A percentile compares a stretch with the other conserved stretches of the same genome.
These are phyloP conservation scores for Fusarium oligoseptatum DNA, from an alignment of 2,329 filamentous ascomycete species.

Conservation along the genomic window DNA sequence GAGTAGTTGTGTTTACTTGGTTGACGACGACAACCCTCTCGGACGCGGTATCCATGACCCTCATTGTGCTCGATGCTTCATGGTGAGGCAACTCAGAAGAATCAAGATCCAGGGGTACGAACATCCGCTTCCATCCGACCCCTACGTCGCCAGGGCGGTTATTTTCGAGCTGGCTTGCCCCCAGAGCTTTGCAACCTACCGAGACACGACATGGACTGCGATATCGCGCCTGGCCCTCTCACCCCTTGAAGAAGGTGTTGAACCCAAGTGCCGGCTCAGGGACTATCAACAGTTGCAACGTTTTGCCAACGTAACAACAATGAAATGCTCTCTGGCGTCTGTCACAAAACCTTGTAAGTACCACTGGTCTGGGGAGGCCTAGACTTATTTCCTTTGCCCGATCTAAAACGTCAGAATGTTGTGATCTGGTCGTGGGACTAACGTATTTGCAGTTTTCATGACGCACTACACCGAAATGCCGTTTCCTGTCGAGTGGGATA, in stretches of 20 bases:
- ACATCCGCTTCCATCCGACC: constrained; percentile 54
- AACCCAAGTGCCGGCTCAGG: constrained; percentile 42
- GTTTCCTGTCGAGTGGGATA: constrained; percentile 49
- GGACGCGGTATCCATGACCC: constrained; percentile 39
- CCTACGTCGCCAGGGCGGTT: constrained; percentile 49
- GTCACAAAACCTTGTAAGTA: constrained; percentile 49
- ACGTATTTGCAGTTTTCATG: constrained; percentile 34
- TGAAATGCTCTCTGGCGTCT: constrained; percentile 46
- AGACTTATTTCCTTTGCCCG: neutral
- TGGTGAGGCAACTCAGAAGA: constrained; percentile 43
- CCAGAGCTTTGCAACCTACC: constrained; percentile 52
- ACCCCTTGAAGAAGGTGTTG: constrained; percentile 19
- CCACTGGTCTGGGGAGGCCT: neutral
- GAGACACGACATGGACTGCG: constrained; percentile 58
- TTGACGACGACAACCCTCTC: constrained; percentile 34
- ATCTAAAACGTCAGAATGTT: neutral
- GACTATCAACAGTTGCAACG: constrained; percentile 41
- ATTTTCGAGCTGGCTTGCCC: constrained; percentile 59
- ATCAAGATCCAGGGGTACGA: constrained; percentile 57
- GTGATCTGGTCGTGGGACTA: neutral
- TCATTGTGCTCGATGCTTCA: constrained; percentile 53
- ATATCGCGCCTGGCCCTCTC: constrained; percentile 48
- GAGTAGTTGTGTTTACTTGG: constrained; percentile 49
- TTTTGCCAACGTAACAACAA: constrained; percentile 24
- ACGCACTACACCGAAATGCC: constrained; percentile 45